Evolutionary conservation across 2,329 filamentous ascomycete genomes (phyloP), one percentile per base, ranked within the genome.

Genomic region (Alternaria conjuncta): DNA sequence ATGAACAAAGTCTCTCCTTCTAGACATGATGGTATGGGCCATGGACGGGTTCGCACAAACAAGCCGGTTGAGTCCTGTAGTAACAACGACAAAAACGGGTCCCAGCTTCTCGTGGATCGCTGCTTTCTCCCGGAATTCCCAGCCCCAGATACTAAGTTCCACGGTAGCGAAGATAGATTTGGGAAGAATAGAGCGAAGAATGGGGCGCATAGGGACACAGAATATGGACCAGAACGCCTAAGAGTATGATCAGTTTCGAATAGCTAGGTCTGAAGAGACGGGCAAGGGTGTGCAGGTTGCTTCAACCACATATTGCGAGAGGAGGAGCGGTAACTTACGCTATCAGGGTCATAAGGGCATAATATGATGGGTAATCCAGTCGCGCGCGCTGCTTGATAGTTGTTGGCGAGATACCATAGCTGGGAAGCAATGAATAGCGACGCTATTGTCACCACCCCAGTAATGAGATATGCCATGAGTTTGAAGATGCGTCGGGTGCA

Each of bases 61-160:
- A 21, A 63, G 44, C 18, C 50, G 50, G 10, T 63, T 63, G 5
- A 45, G 36, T 28, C 57, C 63, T 6, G 71, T 70, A 15, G 61
- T 63, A n/a, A 64, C 71, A 18, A 71, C 20, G 4, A 69, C 30
- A 23, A 73, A 71, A 3, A 50, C 64, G n/a, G 61, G 58, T 6
- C 69, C 71, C 15, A 66, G 47, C 21, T 64, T 57, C 10, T 60
- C 49, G 20, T 72, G 66, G 6, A 65, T 13, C 6, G 28, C 44
- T 12, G 21, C 47, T 47, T 63, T 58, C 13, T 67, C 56, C 20
- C 63, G 59, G 32, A 61, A 66, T 23, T 71, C 63, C 66, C 71
- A 70, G 11, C 70, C 69, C 55, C 55, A 63, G 21, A 58, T 58
- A 5, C 36, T 63, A 8, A 59, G 46, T 9, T 59, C 55, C 5